phyloP scores from a whole-genome alignment of 164 flowering plant genomes.

The Vitis rotundifolia region DNA sequence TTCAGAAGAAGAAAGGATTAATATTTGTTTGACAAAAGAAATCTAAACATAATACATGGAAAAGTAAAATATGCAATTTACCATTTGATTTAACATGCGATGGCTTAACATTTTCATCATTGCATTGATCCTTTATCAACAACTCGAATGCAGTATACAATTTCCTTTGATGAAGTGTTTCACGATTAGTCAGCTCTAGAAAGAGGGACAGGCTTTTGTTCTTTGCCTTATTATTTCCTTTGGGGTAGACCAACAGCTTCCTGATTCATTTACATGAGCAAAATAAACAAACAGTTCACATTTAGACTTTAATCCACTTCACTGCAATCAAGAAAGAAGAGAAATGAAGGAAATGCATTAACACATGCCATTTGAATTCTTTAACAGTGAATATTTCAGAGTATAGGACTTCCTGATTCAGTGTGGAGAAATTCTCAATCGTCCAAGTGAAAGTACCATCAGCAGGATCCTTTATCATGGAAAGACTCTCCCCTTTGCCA shows the following conservation, averaged over 20 bases:
- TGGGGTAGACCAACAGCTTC: background rate
- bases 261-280: background rate
- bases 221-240: background rate
- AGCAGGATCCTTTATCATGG: no score
- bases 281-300: background rate
- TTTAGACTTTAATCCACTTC: no score
- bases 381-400: background rate
- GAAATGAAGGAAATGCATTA: background rate
- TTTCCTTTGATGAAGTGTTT: background rate
- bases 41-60: no score
- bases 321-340: no score
- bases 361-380: background rate
- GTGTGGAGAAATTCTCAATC: no score
- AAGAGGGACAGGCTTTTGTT: background rate
- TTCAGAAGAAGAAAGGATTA: background rate
- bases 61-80: no score
- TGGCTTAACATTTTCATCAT: no score
- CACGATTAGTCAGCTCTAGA: background rate
- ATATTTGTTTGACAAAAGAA: no score
- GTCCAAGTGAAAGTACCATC: no score
- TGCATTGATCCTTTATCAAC: background rate
- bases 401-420: background rate
- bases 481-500: no score
- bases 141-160: background rate
- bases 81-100: no score